phyloP scores from a whole-genome alignment of 768 basidiomycete species.

The Calocybe gangraenosa region DNA sequence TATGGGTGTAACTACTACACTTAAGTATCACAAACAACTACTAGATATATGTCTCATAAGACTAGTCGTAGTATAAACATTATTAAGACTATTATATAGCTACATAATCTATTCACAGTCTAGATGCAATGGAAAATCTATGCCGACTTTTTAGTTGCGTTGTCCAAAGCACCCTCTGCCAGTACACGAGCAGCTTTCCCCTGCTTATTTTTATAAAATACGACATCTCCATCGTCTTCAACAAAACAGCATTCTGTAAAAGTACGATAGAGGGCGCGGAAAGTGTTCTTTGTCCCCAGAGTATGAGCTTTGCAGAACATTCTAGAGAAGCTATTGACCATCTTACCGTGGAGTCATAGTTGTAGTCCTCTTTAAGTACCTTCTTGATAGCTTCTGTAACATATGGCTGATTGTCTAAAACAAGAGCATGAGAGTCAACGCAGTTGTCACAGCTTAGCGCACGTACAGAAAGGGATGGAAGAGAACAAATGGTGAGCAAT shows the following conservation, averaged over 20 bases:
- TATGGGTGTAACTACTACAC: no score
- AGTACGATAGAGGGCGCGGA: conserved; percentile 55
- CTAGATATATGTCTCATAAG: no score
- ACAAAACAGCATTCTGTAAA: conserved; percentile 62
- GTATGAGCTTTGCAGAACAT: not conserved
- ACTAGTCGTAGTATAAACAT: no score
- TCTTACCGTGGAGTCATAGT: conserved; percentile 57
- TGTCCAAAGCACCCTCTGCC: conserved; percentile 18
- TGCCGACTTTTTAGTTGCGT: no score
- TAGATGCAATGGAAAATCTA: no score
- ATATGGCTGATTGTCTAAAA: conserved; percentile 51
- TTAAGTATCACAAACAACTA: no score
- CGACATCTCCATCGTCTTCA: conserved; percentile 57
- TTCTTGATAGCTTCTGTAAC: conserved; percentile 51
- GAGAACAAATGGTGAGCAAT: conserved; percentile 62
- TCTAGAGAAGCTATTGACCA: not conserved
- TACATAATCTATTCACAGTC: no score
- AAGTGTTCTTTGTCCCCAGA: conserved; percentile 42
- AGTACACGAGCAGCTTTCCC: conserved; percentile 37
- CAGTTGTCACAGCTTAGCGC: not conserved
- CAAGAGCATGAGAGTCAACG: not conserved
- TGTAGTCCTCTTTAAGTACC: conserved; percentile 54
- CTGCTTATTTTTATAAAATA: conserved; percentile 56
- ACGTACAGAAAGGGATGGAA: conserved; percentile 49
- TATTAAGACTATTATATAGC: no score